Evolutionary conservation across 2,329 filamentous ascomycete genomes (phyloP).

Genomic region (Drechmeria coniospora): DNA sequence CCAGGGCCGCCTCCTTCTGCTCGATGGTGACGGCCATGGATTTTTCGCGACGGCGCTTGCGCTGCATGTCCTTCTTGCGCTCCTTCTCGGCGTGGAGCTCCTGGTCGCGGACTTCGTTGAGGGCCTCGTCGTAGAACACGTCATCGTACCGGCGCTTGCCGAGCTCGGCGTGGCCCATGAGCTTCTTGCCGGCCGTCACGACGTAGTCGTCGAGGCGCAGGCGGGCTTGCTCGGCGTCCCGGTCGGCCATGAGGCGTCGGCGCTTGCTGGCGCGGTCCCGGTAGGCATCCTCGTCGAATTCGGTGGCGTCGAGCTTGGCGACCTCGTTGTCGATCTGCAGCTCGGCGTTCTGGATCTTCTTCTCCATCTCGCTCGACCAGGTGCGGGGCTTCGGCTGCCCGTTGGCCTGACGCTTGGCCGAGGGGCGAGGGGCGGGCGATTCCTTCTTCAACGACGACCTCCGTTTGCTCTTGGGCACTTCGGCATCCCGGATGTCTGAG

Average conservation of each 20-base stretch:
- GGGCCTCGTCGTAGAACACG: constrained; percentile 63
- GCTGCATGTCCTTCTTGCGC: constrained; percentile 98
- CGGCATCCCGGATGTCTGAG: constrained; percentile 34
- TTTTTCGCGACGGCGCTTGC: constrained; percentile 88
- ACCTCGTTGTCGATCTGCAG: constrained; percentile 31
- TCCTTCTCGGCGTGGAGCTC: constrained; percentile 93
- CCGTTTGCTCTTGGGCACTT: constrained; percentile 32
- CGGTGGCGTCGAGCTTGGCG: constrained; percentile 24
- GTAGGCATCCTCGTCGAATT: constrained; percentile 30
- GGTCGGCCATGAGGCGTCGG: constrained; percentile 45
- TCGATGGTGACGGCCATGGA: constrained; percentile 89
- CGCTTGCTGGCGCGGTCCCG: constrained; percentile 50
- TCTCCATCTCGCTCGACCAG: constrained; percentile 37
- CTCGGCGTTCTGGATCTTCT: constrained; percentile 22
- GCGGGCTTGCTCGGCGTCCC: constrained; percentile 50
- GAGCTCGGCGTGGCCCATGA: constrained; percentile 51
- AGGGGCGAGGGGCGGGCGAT: constrained; percentile 30
- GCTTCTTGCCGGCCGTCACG: constrained; percentile 40
- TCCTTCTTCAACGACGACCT: constrained; percentile 35
- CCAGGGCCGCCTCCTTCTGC: constrained; percentile 69
- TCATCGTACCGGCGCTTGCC: constrained; percentile 66
- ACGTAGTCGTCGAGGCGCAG: constrained; percentile 44
- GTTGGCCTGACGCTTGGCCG: constrained; percentile 45
- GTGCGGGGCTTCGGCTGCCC: constrained; percentile 48
- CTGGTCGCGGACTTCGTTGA: constrained; percentile 75